Evolutionary conservation across 2,329 filamentous ascomycete genomes (phyloP).

Genomic region (Sarocladium kiliense): DNA sequence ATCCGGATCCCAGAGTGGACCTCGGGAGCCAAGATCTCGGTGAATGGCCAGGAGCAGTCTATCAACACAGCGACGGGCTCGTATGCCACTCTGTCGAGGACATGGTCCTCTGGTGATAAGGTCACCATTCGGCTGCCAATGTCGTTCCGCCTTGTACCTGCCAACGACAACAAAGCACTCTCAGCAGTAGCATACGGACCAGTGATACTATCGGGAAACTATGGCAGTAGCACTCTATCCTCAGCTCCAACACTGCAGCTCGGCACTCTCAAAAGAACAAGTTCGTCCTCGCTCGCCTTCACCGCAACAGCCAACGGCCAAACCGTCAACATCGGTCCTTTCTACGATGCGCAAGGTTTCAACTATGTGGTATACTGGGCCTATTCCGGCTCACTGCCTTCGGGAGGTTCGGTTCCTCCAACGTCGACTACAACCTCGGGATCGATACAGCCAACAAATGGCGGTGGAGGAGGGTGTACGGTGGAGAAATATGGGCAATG

Average conservation of each 20-base stretch:
- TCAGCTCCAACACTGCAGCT: constrained; percentile 25
- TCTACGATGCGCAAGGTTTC: constrained; percentile 34
- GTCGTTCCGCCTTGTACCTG: constrained; percentile 33
- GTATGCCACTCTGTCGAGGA: constrained; percentile 34
- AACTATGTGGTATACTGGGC: constrained; percentile 39
- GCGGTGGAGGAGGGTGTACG: background rate
- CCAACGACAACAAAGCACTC: constrained; percentile 40
- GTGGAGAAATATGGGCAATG: constrained; percentile 16
- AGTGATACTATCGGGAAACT: constrained; percentile 38
- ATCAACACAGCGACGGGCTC: constrained; percentile 27
- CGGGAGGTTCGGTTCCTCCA: background rate
- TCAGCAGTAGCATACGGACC: constrained; percentile 44
- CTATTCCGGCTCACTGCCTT: background rate
- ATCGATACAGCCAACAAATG: background rate
- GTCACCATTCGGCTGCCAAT: constrained; percentile 41
- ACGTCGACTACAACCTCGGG: background rate
- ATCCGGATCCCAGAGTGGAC: constrained; percentile 47
- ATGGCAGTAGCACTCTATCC: constrained; percentile 25
- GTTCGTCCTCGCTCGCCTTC: constrained; percentile 23
- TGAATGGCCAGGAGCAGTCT: constrained; percentile 32
- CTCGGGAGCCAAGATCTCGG: constrained; percentile 27
- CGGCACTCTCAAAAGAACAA: constrained; percentile 20
- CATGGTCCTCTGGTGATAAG: constrained; percentile 37
- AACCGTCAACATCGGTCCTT: constrained; percentile 27
- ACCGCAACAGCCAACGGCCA: constrained; percentile 24